Evolutionary conservation across 768 basidiomycete species (phyloP).

Genomic region (Hygrocybe punicea): DNA sequence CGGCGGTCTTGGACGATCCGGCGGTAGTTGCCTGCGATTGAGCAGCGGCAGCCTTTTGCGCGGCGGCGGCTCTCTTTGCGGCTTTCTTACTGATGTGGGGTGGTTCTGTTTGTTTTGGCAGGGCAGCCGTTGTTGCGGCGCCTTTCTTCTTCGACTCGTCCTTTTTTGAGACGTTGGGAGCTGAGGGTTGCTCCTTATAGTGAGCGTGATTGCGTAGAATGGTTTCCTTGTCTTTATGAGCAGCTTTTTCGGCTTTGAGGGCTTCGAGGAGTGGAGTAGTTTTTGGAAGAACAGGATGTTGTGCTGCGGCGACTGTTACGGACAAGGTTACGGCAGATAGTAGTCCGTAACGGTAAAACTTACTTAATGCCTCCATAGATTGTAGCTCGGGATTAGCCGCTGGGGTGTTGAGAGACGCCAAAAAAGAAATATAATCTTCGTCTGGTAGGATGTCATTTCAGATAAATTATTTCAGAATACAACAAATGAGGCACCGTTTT

Average conservation of each 20-base stretch:
- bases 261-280: constrained; percentile 92
- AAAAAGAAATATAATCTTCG: constrained; percentile 79
- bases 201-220: constrained; percentile 71
- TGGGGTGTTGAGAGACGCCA: constrained; percentile 62
- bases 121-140: constrained; percentile 3
- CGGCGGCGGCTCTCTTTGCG: constrained; percentile 16
- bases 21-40: neutral
- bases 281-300: constrained; percentile 60
- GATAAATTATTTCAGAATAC: neutral
- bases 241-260: constrained; percentile 77
- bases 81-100: constrained; percentile 11
- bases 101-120: constrained; percentile 10
- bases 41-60: constrained; percentile 17
- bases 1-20: neutral
- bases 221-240: constrained; percentile 68
- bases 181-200: constrained; percentile 51
- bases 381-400: constrained; percentile 51
- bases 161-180: constrained; percentile 32
- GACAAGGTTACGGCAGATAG: neutral
- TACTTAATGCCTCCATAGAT: constrained; percentile 63
- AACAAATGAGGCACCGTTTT: constrained; percentile 57
- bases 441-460: constrained; percentile 44
- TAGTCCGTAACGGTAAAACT: constrained; percentile 17
- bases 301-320: constrained; percentile 58
- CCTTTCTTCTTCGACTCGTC: constrained; percentile 36